phyloP scores from a whole-genome alignment of 2,329 filamentous ascomycete species.

The Teratosphaeria destructans region DNA sequence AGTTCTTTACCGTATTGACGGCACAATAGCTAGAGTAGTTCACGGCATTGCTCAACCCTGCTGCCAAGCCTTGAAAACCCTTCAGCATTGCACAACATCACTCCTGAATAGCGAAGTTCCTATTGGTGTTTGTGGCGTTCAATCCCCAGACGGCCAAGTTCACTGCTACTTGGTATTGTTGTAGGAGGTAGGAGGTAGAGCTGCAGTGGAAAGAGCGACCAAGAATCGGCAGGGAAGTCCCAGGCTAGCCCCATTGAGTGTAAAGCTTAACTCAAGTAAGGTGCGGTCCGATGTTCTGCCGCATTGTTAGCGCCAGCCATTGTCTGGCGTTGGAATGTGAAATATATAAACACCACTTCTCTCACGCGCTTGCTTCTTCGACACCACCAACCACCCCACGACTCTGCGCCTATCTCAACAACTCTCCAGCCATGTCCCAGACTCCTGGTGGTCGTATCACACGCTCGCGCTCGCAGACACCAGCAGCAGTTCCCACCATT shows the following conservation, averaged over 20 bases:
- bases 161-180: background rate
- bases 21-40: background rate
- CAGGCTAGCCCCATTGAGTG: background rate
- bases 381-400: background rate
- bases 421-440: background rate
- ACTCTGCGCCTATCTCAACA: background rate
- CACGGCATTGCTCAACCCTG: background rate
- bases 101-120: background rate
- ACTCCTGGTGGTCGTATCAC: background rate
- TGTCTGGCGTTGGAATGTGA: background rate
- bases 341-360: background rate
- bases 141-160: background rate
- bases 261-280: background rate
- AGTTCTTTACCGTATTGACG: background rate
- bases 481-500: conserved; percentile 5
- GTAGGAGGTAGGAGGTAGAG: background rate
- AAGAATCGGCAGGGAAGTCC: background rate
- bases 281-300: background rate
- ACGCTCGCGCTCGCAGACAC: conserved; percentile 1
- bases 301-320: background rate
- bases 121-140: background rate
- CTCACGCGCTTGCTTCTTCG: background rate
- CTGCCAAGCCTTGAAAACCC: background rate
- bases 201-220: background rate
- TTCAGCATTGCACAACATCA: background rate